Evolutionary conservation across 2,329 filamentous ascomycete genomes (phyloP).

Genomic region (Aurifilum marmelostoma): DNA sequence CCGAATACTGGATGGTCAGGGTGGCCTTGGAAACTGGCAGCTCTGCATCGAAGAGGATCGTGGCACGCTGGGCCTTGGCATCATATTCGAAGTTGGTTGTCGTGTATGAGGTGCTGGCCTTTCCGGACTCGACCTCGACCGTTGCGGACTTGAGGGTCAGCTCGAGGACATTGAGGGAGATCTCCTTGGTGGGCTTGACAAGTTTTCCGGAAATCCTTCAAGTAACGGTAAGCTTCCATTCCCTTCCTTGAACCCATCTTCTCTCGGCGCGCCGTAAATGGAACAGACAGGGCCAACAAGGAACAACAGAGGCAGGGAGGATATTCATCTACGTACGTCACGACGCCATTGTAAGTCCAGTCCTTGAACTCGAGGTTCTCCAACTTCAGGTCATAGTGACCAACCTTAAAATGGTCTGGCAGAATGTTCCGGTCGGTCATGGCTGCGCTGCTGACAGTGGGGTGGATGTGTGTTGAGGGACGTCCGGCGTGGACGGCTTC

Average conservation of each 20-base stretch:
- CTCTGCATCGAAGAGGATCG: constrained; percentile 72
- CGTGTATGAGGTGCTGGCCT: constrained; percentile 59
- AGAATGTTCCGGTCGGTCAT: constrained; percentile 67
- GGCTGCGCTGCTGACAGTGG: constrained; percentile 30
- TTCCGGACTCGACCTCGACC: constrained; percentile 60
- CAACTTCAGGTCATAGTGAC: constrained; percentile 84
- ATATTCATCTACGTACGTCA: constrained; percentile 53
- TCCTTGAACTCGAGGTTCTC: constrained; percentile 75
- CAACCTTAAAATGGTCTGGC: constrained; percentile 71
- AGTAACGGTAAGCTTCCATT: constrained; percentile 9
- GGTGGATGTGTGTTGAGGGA: background rate
- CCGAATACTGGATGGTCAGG: constrained; percentile 67
- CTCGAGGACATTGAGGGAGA: constrained; percentile 84
- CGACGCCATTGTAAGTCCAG: constrained; percentile 81
- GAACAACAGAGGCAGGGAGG: background rate
- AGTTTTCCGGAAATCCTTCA: constrained; percentile 74
- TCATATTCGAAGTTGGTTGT: constrained; percentile 77
- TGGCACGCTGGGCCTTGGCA: constrained; percentile 80
- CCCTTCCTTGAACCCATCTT: background rate
- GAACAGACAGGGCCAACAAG: background rate
- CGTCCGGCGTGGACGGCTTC: constrained; percentile 36
- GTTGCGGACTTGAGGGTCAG: constrained; percentile 73
- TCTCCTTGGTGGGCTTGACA: constrained; percentile 70
- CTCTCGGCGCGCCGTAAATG: background rate
- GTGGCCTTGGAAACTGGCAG: constrained; percentile 69